A percentile compares a stretch with the other conserved stretches of the same genome.
These are phyloP conservation scores for Citrus mangshanensis DNA, from an alignment of 345 rosid genomes.

Conservation along the genomic window DNA sequence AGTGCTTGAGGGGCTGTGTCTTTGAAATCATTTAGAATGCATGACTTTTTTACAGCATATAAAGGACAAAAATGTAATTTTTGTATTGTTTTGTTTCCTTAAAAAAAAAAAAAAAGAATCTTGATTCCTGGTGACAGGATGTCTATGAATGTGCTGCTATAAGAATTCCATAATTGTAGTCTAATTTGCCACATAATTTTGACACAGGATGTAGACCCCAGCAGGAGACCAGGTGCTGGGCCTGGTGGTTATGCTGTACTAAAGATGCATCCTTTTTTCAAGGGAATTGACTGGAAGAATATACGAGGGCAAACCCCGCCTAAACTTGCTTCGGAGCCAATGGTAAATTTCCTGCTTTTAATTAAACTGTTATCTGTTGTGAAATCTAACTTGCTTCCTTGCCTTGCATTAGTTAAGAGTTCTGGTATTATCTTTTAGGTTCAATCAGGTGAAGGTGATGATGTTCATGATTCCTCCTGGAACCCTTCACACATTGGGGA, in stretches of 20 bases:
- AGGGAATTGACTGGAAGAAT: constrained; percentile 79
- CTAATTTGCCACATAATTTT: constrained; percentile 8
- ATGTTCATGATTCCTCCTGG: constrained; percentile 60
- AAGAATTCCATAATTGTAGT: background rate
- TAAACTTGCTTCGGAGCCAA: constrained; percentile 63
- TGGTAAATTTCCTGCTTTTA: constrained; percentile 32
- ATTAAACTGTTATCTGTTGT: background rate
- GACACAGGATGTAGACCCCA: constrained; percentile 83
- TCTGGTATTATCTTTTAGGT: constrained; percentile 31
- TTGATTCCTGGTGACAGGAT: background rate
- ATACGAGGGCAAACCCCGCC: constrained; percentile 77
- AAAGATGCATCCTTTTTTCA: constrained; percentile 88
- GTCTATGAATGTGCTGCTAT: background rate
- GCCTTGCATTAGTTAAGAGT: background rate
- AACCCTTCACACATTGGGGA: constrained; percentile 75
- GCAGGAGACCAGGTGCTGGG: constrained; percentile 93
- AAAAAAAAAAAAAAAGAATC: background rate
- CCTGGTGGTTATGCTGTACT: constrained; percentile 77
- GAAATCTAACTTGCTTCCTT: constrained; percentile 9
- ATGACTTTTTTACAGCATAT: background rate
- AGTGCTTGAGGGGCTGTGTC: background rate
- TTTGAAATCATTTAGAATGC: background rate
- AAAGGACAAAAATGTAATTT: background rate
- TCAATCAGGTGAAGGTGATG: constrained; percentile 59
- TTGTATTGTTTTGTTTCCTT: background rate